These are phyloP conservation scores for Amoeboaphelidium protococcarum DNA, from an alignment of 371 early-diverging fungal species.

Conservation along the genomic window DNA sequence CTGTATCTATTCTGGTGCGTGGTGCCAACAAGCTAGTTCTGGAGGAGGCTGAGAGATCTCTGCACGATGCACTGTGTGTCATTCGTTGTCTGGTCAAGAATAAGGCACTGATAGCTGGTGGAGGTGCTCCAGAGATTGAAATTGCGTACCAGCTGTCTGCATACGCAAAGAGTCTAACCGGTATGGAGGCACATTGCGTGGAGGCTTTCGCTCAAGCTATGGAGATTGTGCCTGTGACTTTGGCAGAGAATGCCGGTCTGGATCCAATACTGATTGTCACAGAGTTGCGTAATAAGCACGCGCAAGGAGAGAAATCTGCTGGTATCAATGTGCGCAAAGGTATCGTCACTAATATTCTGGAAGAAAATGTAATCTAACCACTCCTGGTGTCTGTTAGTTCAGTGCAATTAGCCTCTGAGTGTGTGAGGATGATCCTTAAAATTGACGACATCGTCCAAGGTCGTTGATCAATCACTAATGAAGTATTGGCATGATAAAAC, in stretches of 20 bases:
- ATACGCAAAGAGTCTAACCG: slow-evolving; percentile 66
- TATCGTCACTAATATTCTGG: slow-evolving; percentile 83
- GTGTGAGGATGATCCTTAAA: slow-evolving; percentile 79
- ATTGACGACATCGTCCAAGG: slow-evolving; percentile 1
- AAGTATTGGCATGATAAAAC: no score
- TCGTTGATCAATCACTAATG: no score
- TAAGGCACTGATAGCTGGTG: slow-evolving; percentile 87
- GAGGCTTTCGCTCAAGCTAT: slow-evolving; percentile 90
- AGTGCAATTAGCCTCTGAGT: slow-evolving; percentile 88
- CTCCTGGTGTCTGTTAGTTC: slow-evolving; percentile 86
- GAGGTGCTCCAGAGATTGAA: slow-evolving; percentile 97
- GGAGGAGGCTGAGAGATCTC: slow-evolving; percentile 95
- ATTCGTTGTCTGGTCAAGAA: slow-evolving; percentile 94
- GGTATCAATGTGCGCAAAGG: slow-evolving; percentile 95
- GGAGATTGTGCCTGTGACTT: slow-evolving; percentile 82
- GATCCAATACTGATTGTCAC: slow-evolving; percentile 92
- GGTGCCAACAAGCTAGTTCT: slow-evolving; percentile 90
- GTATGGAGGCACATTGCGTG: slow-evolving; percentile 83
- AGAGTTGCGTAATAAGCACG: slow-evolving; percentile 82
- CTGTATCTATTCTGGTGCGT: slow-evolving; percentile 80
- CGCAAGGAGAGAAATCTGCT: slow-evolving; percentile 66
- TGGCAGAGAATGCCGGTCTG: slow-evolving; percentile 95
- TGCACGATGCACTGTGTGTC: slow-evolving; percentile 97
- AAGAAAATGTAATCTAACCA: slow-evolving; percentile 97
- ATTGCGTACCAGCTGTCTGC: slow-evolving; percentile 56